Base-by-base conservation (phyloP, 768 basidiomycete genomes). In the Pholiota microspora region DNA sequence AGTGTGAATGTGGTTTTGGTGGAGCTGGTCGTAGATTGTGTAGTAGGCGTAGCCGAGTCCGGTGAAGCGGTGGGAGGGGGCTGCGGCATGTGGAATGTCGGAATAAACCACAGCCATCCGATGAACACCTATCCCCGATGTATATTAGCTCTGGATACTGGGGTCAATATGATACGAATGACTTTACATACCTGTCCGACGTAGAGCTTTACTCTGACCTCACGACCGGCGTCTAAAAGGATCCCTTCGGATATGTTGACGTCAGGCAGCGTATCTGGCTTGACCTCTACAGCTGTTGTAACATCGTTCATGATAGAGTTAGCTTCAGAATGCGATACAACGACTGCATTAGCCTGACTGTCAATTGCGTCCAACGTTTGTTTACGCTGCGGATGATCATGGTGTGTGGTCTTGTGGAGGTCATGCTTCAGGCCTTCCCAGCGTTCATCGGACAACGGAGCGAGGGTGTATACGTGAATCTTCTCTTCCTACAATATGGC, bases 21-120 rank as follows among this genome's bases (percentile, higher is more conserved):
- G 13, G 68, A 54, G 1, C 34, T 29, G 1, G 50, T 47, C 40
- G 55, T 50, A 18, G 49, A 58, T 21, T 36, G 25, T 32, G 59
- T 44, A 35, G 21, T 4, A 25, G 6, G 24, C 7, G 18, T 23
- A 6, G 65, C 49, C n/a, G 64, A 57, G n/a, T n/a, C n/a, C n/a
- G n/a, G n/a, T n/a, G n/a, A n/a, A n/a, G n/a, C n/a, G 7, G 62
- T 36, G 2, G 70, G 64, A 3, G 76, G 73, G 32, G 79, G 74
- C 40, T 81, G 77, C 1, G 81, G 73, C 74, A 92, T 81, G 64
- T 94, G 89, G 72, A 94, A 94, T 0, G 84, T 76, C 0, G 92
- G 92, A 55, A 94, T 82, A 64, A 94, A 78, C 92, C 92, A 94
- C 47, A 85, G 65, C 92, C 92, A 94, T 28, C 88, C 86, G 67